These are phyloP conservation scores for Tagetes erecta DNA, from an alignment of 129 eudicot species.

Conservation along the genomic window DNA sequence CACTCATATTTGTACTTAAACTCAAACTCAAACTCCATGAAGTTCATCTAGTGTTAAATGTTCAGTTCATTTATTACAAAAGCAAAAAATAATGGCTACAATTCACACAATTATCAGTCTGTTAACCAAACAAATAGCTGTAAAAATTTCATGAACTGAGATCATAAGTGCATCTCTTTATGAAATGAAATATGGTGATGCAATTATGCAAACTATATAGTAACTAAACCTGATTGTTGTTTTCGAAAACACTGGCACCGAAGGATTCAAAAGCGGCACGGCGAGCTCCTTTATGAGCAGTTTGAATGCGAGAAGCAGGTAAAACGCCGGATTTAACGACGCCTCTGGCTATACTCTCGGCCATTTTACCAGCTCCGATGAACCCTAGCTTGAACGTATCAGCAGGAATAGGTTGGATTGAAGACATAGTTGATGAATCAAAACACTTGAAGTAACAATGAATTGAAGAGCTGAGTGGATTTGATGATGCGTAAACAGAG, in stretches of 20 bases:
- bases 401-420: slow-evolving; percentile 45
- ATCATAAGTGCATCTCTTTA: no score
- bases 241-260: slow-evolving; percentile 63
- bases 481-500: slow-evolving; percentile 13
- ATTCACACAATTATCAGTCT: not conserved
- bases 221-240: slow-evolving; percentile 55
- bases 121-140: not conserved
- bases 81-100: not conserved
- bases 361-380: slow-evolving; percentile 97
- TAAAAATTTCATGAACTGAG: not conserved
- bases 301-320: slow-evolving; percentile 74
- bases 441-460: not conserved
- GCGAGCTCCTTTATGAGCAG: slow-evolving; percentile 65
- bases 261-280: slow-evolving; percentile 69
- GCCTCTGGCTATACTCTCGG: slow-evolving; percentile 94
- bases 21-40: not conserved
- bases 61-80: not conserved
- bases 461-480: not conserved
- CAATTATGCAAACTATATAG: not conserved
- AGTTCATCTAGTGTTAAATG: not conserved
- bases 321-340: slow-evolving; percentile 67
- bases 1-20: not conserved
- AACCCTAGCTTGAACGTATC: slow-evolving; percentile 86
- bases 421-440: slow-evolving; percentile 10
- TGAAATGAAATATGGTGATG: no score